Evolutionary conservation across 345 rosid species (phyloP), one percentile per base, ranked within the genome.

Genomic region (Moricandia moricandioides): DNA sequence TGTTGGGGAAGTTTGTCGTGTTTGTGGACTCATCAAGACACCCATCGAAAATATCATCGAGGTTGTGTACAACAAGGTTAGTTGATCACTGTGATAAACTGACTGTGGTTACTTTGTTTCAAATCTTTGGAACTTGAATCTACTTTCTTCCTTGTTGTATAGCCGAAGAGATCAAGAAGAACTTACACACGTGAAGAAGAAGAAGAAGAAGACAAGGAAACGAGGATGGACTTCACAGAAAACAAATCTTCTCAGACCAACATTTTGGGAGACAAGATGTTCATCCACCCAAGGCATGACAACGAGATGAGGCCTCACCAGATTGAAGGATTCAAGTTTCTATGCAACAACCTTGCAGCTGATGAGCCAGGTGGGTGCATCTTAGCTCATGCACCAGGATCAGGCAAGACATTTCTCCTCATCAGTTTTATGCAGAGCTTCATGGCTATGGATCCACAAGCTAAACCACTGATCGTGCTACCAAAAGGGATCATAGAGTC

Each of bases 361-460:
- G 92, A 94, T 45, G 80, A 85, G 40, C 97, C 99, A 5, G 91
- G 96, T 27, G 99, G 97, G 37, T 92, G 97, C 80, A 90, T 94
- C 71, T 59, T 94, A 83, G 99, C 99, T 45, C 97, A 94, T 84
- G 96, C 97, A 8, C 99, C 97, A 8, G 99, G 99, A 39, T 94
- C 99, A 8, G 99, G 97, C 30, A 92, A 94, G 80, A 92, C 99
- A 6, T 94, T 94, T 59, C 88, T 94, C 83, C 85, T 92, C 13
- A 92, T 95, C 33, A 92, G 97, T 76, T 92, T 92, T 74, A 76
- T 95, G 82, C 97, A 90, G 55, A 92, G 96, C 75, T 95, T 95
- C 75, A 83, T 95, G 67, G 97, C 93, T 51, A 90, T 84, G 72
- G 82, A 88, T 82, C 92, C 96, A 6, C 78, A 85, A 27, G 97